Conservation (phyloP, 768 basidiomycete species). For the Lactarius akahatsu region DNA sequence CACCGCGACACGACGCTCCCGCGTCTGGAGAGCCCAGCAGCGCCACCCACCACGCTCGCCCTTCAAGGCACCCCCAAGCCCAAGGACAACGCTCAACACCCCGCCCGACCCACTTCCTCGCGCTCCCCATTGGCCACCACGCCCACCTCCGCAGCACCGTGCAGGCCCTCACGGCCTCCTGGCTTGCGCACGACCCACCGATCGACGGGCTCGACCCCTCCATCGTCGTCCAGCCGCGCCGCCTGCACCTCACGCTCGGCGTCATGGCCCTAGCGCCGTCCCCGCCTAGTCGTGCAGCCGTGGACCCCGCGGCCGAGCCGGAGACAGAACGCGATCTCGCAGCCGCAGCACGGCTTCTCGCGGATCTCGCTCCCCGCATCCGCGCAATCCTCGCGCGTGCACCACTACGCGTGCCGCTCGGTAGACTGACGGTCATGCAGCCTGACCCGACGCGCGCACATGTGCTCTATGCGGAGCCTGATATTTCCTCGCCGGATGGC, state of each 20-base stretch:
- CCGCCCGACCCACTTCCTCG: constrained; percentile 24
- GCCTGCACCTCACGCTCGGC: constrained; percentile 74
- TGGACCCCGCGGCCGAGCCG: neutral
- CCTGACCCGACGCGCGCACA: constrained; percentile 46
- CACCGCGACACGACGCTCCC: neutral
- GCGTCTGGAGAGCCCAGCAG: neutral
- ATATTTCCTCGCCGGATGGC: constrained; percentile 36
- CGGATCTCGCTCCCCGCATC: constrained; percentile 39
- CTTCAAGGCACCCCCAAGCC: neutral
- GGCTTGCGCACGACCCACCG: constrained; percentile 35
- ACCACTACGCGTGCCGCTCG: constrained; percentile 44
- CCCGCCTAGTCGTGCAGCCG: constrained; percentile 16
- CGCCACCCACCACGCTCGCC: neutral
- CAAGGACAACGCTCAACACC: neutral
- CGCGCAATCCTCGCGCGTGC: constrained; percentile 39
- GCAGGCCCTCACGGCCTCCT: constrained; percentile 33
- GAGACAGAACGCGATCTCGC: constrained; percentile 26
- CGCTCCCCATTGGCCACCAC: constrained; percentile 35
- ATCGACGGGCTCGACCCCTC: constrained; percentile 56
- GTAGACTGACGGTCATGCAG: constrained; percentile 51
- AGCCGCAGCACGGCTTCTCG: constrained; percentile 33
- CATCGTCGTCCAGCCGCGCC: constrained; percentile 53
- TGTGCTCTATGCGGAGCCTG: constrained; percentile 57
- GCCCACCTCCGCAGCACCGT: constrained; percentile 34
- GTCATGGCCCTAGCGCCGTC: constrained; percentile 57